phyloP scores from a whole-genome alignment of 805 yeast genomes.

The Spathaspora boniae region DNA sequence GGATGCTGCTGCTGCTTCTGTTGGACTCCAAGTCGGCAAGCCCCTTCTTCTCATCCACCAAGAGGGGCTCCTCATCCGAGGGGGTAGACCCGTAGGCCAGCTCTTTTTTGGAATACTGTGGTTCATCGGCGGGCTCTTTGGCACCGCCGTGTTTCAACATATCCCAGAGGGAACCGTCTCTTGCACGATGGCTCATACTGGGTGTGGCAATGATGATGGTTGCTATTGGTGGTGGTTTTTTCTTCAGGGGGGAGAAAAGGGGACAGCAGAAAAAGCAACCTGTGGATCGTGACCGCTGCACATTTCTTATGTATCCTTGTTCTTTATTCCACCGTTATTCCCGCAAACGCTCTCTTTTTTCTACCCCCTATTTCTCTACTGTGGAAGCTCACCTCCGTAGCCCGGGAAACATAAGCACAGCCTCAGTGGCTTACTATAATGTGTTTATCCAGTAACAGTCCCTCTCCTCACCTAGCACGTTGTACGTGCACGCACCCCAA shows the following conservation, averaged over 20 bases:
- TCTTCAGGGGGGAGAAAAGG: too few species aligned
- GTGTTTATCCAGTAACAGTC: too few species aligned
- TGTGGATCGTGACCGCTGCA: not conserved
- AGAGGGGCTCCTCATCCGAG: not conserved
- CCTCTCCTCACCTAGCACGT: too few species aligned
- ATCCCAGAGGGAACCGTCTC: constrained; percentile 17
- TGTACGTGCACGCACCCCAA: too few species aligned
- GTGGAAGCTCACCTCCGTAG: too few species aligned
- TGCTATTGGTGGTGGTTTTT: too few species aligned
- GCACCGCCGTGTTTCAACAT: constrained; percentile 15
- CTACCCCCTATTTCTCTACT: too few species aligned
- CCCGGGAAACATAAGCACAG: too few species aligned
- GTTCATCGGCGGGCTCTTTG: constrained; percentile 1
- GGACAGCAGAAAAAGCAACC: too few species aligned
- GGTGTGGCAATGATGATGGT: not conserved
- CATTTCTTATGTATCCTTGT: not conserved
- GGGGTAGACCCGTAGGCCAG: not conserved
- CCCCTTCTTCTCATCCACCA: constrained; percentile 4
- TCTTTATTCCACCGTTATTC: not conserved
- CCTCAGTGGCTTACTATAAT: too few species aligned
- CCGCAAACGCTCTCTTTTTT: not conserved
- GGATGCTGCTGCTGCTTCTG: not conserved
- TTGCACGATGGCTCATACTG: constrained; percentile 12
- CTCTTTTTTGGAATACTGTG: not conserved
- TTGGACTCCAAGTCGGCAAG: constrained; percentile 5